Evolutionary conservation across 306 rosid genomes (phyloP).

Genomic region (Gillenia trifoliata): DNA sequence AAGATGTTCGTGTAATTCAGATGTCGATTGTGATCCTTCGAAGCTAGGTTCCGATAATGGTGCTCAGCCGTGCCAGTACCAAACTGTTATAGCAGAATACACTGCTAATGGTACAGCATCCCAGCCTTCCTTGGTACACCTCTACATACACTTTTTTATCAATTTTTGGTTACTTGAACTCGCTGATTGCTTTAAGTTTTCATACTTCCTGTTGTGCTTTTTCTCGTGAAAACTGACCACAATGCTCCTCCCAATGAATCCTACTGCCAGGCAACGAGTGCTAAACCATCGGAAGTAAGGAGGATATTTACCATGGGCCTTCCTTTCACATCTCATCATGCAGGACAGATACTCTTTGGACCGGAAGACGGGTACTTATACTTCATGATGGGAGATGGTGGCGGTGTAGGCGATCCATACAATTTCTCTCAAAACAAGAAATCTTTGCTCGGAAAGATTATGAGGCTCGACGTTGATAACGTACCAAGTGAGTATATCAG

Average conservation of each 20-base stretch:
- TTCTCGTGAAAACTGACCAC: not conserved
- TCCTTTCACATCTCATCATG: conserved; percentile 69
- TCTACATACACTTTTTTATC: not conserved
- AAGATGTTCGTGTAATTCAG: conserved; percentile 91
- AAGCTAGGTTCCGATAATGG: conserved; percentile 53
- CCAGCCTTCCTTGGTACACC: conserved; percentile 63
- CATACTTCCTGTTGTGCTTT: conserved; percentile 4
- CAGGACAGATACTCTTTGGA: conserved; percentile 94
- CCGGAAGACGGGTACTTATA: conserved; percentile 79
- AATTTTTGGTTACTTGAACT: conserved; percentile 4
- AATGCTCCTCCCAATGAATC: not conserved
- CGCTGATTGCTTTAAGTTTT: not conserved
- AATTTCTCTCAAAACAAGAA: conserved; percentile 91
- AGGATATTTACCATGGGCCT: conserved; percentile 96
- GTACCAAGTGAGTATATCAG: conserved; percentile 55
- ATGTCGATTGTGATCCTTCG: conserved; percentile 92
- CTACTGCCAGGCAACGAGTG: conserved; percentile 62
- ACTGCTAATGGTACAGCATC: conserved; percentile 59
- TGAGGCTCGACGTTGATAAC: conserved; percentile 85
- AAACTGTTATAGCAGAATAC: conserved; percentile 76
- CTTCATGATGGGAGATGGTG: conserved; percentile 94
- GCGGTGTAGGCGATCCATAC: conserved; percentile 75
- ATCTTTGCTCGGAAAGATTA: conserved; percentile 89
- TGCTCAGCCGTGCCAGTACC: conserved; percentile 84
- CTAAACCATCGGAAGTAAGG: conserved; percentile 81